Conservation (phyloP, 306 rosid genomes). For the Delonix regia region DNA sequence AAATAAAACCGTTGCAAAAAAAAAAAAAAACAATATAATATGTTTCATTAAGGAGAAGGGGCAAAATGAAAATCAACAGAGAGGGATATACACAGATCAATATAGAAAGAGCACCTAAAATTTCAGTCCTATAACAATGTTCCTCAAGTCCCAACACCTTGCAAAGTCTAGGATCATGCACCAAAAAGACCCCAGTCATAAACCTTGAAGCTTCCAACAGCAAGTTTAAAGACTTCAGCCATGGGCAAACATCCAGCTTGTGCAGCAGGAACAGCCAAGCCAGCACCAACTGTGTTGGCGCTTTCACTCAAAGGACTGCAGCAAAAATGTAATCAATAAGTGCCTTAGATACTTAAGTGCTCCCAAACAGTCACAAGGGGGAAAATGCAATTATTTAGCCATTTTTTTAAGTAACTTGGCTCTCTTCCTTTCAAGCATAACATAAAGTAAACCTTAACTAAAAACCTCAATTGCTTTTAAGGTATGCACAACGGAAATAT, state of each 20-base stretch:
- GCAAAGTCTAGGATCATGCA: conserved; percentile 24
- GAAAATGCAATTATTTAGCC: background rate
- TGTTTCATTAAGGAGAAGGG: background rate
- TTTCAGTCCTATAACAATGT: conserved; percentile 14
- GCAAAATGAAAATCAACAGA: background rate
- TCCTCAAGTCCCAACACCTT: background rate
- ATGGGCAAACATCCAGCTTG: conserved; percentile 74
- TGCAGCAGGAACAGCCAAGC: conserved; percentile 69
- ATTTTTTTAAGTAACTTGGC: background rate
- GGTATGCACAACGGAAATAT: background rate
- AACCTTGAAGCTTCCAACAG: conserved; percentile 76
- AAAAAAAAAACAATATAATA: background rate
- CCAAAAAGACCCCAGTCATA: conserved; percentile 76
- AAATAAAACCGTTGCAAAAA: background rate
- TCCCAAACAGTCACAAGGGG: conserved; percentile 4
- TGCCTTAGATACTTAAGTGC: background rate
- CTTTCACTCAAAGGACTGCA: conserved; percentile 88
- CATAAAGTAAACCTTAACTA: background rate
- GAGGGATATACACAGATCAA: conserved; percentile 25
- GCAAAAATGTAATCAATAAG: conserved; percentile 16
- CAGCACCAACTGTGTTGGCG: conserved; percentile 73
- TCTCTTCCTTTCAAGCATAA: background rate
- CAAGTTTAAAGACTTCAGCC: conserved; percentile 69
- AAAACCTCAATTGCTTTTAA: background rate
- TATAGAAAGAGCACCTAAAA: conserved; percentile 25